phyloP scores from a whole-genome alignment of 2,329 filamentous ascomycete genomes.

The Penicillium paneum region DNA sequence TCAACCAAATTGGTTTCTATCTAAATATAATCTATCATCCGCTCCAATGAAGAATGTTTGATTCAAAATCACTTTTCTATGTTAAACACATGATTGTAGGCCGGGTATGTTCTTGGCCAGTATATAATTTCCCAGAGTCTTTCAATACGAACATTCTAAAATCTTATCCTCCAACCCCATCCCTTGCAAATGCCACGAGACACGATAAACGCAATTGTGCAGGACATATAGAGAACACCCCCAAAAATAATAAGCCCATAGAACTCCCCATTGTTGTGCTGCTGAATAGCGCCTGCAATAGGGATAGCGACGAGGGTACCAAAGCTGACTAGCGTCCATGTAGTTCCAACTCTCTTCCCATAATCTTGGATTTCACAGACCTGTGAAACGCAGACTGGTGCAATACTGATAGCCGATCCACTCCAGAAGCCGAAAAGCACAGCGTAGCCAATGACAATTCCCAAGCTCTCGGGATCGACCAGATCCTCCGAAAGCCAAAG shows the following conservation, averaged over 20 bases:
- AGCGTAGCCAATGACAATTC: background rate
- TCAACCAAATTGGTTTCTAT: too few relatives aligned
- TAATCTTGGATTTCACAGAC: background rate
- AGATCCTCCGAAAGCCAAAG: slow-evolving; percentile 1
- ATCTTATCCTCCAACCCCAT: background rate
- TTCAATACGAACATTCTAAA: too few relatives aligned
- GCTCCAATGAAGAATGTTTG: background rate
- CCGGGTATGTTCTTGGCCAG: too few relatives aligned
- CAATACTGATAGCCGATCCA: background rate
- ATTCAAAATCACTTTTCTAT: background rate
- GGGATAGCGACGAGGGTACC: background rate
- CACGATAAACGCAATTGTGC: background rate
- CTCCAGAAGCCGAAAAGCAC: background rate
- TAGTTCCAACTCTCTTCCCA: background rate
- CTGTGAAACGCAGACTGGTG: background rate
- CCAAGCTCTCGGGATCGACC: background rate
- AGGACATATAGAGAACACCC: background rate
- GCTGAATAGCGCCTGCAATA: background rate
- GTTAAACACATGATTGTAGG: too few relatives aligned
- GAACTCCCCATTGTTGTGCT: background rate
- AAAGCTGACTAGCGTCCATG: background rate
- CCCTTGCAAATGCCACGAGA: background rate
- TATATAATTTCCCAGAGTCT: too few relatives aligned
- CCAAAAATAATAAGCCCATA: background rate
- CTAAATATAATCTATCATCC: background rate